phyloP scores from a whole-genome alignment of 2,329 filamentous ascomycete genomes.

The Ophiostoma tasmaniense region DNA sequence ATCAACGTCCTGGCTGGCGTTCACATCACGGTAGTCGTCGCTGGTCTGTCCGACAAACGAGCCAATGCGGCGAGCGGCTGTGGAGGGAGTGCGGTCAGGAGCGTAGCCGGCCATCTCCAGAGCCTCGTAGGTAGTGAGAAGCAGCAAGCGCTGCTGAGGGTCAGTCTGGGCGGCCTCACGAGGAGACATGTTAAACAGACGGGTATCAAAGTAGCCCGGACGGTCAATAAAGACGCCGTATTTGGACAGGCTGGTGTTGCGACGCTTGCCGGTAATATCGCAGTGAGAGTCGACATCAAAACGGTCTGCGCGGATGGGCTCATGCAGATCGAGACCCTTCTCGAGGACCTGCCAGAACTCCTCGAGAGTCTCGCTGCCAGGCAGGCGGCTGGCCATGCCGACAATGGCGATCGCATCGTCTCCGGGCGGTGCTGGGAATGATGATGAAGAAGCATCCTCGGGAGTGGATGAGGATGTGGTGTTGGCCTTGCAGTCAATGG shows the following conservation, averaged over 20 bases:
- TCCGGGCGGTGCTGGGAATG: not conserved
- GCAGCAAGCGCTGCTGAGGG: slow-evolving; percentile 67
- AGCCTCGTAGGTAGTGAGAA: slow-evolving; percentile 72
- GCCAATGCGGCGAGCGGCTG: slow-evolving; percentile 53
- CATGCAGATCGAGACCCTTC: slow-evolving; percentile 66
- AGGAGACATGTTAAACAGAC: slow-evolving; percentile 82
- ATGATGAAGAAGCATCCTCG: slow-evolving; percentile 45
- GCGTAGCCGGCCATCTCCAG: slow-evolving; percentile 74
- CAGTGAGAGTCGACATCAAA: slow-evolving; percentile 65
- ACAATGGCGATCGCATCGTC: slow-evolving; percentile 53
- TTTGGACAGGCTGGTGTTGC: slow-evolving; percentile 69
- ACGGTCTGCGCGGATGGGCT: slow-evolving; percentile 58
- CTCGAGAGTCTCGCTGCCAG: slow-evolving; percentile 61
- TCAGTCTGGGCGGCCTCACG: slow-evolving; percentile 67
- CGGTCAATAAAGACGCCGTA: slow-evolving; percentile 71
- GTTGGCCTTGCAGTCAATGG: slow-evolving; percentile 17
- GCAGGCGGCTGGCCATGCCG: slow-evolving; percentile 71
- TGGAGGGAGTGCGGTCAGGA: slow-evolving; percentile 63
- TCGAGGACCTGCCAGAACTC: slow-evolving; percentile 67
- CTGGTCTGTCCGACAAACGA: slow-evolving; percentile 69
- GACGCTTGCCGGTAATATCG: slow-evolving; percentile 61
- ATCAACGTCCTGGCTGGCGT: slow-evolving; percentile 62
- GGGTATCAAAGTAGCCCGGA: slow-evolving; percentile 67
- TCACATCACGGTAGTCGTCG: slow-evolving; percentile 70
- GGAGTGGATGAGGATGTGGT: slow-evolving; percentile 39